Evolutionary conservation across 192 early-diverging fungal species (phyloP).

Genomic region (Entrophospora sp.): DNA sequence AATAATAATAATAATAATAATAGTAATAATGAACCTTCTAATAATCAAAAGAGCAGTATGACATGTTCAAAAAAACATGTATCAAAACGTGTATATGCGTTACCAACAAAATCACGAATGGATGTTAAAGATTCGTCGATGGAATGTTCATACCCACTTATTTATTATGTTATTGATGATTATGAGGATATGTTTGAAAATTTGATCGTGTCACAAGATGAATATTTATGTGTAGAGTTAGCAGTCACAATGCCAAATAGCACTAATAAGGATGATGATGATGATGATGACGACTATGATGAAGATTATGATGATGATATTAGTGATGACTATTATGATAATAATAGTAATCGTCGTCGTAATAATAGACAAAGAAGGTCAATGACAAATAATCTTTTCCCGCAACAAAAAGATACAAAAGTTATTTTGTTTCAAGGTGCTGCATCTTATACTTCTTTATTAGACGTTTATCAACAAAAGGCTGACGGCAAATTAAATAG

Average conservation of each 20-base stretch:
- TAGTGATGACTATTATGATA: conserved; percentile 14
- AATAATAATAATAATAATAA: too few species aligned
- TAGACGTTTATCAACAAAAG: conserved; percentile 80
- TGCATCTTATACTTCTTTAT: conserved; percentile 69
- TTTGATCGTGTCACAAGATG: conserved; percentile 71
- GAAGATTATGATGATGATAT: conserved; percentile 15
- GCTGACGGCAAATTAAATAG: conserved; percentile 52
- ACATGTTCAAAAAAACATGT: conserved; percentile 67
- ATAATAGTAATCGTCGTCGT: not conserved
- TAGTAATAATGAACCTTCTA: not conserved
- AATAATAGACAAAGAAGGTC: not conserved
- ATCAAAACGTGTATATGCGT: conserved; percentile 72
- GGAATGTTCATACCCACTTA: conserved; percentile 84
- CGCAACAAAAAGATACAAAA: conserved; percentile 38
- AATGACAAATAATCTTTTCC: conserved; percentile 19
- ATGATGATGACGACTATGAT: not conserved
- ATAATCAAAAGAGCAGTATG: conserved; percentile 50
- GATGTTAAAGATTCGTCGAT: conserved; percentile 81
- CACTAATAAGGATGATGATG: conserved; percentile 14
- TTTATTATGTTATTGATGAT: conserved; percentile 91
- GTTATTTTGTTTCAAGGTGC: conserved; percentile 90
- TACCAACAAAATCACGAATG: conserved; percentile 86
- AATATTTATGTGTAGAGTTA: conserved; percentile 88
- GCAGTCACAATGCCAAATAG: conserved; percentile 63
- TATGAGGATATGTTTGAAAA: conserved; percentile 86